These are phyloP conservation scores for Polytrichum commune DNA, from an alignment of 225 moss, liverwort and hornwort species.

Conservation along the genomic window DNA sequence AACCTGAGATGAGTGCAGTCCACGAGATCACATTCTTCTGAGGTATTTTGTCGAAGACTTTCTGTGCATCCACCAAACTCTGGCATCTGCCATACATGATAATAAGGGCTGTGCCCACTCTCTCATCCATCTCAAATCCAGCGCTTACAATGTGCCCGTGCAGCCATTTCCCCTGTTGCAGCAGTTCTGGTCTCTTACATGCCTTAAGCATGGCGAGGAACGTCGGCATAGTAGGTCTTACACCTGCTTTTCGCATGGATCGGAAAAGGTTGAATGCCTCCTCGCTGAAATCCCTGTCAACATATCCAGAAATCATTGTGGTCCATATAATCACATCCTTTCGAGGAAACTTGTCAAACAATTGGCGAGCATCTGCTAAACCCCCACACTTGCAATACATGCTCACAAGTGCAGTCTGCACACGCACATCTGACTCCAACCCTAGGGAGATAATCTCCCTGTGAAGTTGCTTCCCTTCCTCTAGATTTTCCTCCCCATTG, in stretches of 20 bases:
- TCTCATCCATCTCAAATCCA: slow-evolving; percentile 34
- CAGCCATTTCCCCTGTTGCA: slow-evolving; percentile 33
- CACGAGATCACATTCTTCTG: slow-evolving; percentile 46
- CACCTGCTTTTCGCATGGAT: slow-evolving; percentile 28
- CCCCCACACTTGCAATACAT: slow-evolving; percentile 51
- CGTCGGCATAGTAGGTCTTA: slow-evolving; percentile 45
- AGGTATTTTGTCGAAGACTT: slow-evolving; percentile 34
- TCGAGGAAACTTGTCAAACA: slow-evolving; percentile 40
- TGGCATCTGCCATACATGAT: slow-evolving; percentile 41
- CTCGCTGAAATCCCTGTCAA: slow-evolving; percentile 18
- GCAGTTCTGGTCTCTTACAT: slow-evolving; percentile 24
- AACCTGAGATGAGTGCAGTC: slow-evolving; percentile 48
- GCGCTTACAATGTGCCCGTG: slow-evolving; percentile 33
- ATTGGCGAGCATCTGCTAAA: slow-evolving; percentile 31
- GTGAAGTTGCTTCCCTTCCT: slow-evolving; percentile 36
- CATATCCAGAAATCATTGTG: slow-evolving; percentile 49
- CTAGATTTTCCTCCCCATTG: slow-evolving; percentile 20
- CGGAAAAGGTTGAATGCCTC: slow-evolving; percentile 39
- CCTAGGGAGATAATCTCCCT: slow-evolving; percentile 26
- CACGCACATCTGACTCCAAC: slow-evolving; percentile 38
- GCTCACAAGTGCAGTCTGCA: slow-evolving; percentile 40
- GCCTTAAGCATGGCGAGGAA: slow-evolving; percentile 48
- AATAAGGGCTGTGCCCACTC: slow-evolving; percentile 44
- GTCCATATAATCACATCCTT: slow-evolving; percentile 51
- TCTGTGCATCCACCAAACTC: slow-evolving; percentile 43